Evolutionary conservation across 225 moss, liverwort and hornwort genomes (phyloP).

Genomic region (Pleurozium schreberi): DNA sequence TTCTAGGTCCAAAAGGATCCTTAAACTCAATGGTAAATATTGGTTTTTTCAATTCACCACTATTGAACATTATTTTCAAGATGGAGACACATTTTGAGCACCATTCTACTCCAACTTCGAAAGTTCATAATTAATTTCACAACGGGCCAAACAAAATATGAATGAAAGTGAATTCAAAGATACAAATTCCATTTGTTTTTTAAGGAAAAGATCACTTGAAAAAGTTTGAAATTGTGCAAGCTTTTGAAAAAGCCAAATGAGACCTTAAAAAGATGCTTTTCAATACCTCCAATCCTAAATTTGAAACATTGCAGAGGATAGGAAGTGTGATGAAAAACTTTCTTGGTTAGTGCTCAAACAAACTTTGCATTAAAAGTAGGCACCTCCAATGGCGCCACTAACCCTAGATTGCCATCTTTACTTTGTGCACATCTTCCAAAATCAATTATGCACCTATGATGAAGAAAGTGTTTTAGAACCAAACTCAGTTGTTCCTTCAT

Average conservation of each 20-base stretch:
- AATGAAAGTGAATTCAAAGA: neutral
- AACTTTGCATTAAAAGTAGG: neutral
- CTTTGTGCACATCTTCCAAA: too few species aligned
- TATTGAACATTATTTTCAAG: neutral
- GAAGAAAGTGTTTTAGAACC: neutral
- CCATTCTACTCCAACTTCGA: neutral
- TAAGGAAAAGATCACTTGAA: neutral
- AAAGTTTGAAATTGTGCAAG: neutral
- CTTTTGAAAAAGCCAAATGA: neutral
- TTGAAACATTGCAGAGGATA: accelerated
- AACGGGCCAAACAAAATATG: neutral
- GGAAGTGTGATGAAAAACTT: neutral
- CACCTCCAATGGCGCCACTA: accelerated
- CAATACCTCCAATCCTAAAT: neutral
- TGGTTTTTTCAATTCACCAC: neutral
- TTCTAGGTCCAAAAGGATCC: too few species aligned
- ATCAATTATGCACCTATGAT: neutral
- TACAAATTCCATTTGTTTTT: neutral
- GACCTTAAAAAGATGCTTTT: neutral
- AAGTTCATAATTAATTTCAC: neutral
- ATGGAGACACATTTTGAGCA: neutral
- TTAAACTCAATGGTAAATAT: neutral
- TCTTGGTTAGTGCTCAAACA: accelerated
- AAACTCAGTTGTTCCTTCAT: neutral
- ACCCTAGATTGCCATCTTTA: too few species aligned